Evolutionary conservation across 2,329 filamentous ascomycete genomes (phyloP).

Genomic region (Aspergillus intermedius): DNA sequence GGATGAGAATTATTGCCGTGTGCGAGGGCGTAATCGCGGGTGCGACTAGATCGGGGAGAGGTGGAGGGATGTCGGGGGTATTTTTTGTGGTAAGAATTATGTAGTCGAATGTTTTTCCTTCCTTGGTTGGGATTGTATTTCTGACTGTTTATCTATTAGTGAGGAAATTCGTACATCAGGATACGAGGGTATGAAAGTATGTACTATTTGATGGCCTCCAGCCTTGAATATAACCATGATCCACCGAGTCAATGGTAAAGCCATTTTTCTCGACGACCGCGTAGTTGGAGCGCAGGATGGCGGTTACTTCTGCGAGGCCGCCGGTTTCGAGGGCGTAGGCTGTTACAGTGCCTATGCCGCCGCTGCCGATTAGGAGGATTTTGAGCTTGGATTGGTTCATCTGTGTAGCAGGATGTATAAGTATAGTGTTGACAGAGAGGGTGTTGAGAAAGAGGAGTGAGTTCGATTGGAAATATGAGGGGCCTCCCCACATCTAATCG

Average conservation of each 20-base stretch:
- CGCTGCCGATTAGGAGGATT: slow-evolving; percentile 50
- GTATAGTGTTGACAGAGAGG: not conserved
- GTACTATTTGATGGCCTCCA: slow-evolving; percentile 44
- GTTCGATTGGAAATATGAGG: not conserved
- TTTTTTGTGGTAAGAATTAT: slow-evolving; percentile 57
- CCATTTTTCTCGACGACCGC: slow-evolving; percentile 42
- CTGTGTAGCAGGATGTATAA: not conserved
- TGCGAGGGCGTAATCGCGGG: slow-evolving; percentile 47
- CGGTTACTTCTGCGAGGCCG: slow-evolving; percentile 47
- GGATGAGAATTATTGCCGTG: slow-evolving; percentile 52
- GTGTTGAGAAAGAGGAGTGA: not conserved
- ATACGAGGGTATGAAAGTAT: not conserved
- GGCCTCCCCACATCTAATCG: not conserved
- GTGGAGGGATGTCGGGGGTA: slow-evolving; percentile 48
- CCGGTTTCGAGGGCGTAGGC: slow-evolving; percentile 50
- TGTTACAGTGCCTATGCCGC: slow-evolving; percentile 52
- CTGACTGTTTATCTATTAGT: slow-evolving; percentile 30
- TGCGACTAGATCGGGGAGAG: slow-evolving; percentile 43
- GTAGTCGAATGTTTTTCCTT: slow-evolving; percentile 44
- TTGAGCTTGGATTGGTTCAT: not conserved
- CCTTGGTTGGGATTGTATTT: slow-evolving; percentile 39
- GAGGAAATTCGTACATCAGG: not conserved
- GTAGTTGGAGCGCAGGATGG: slow-evolving; percentile 54
- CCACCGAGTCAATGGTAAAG: slow-evolving; percentile 50
- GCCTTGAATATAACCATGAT: slow-evolving; percentile 46